These are phyloP conservation scores for Termitomyces eurrhizus DNA, from an alignment of 768 basidiomycete species.

Conservation along the genomic window DNA sequence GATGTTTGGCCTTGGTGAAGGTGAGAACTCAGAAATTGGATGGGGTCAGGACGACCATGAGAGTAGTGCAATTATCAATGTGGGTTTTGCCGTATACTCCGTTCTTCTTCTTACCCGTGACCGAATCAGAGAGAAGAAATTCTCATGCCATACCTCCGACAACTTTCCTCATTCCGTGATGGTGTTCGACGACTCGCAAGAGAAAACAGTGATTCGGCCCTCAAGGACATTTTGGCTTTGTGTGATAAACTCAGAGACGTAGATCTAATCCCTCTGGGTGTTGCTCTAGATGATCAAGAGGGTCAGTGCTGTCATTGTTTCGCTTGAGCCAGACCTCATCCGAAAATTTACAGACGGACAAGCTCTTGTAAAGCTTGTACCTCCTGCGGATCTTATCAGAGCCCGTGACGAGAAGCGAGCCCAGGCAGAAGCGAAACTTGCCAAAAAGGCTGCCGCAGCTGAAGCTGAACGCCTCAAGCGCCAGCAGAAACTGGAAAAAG, in stretches of 20 bases:
- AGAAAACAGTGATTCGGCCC: conserved; percentile 54
- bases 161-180: conserved; percentile 89
- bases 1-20: conserved; percentile 78
- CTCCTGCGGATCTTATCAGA: conserved; percentile 75
- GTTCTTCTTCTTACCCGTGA: conserved; percentile 11
- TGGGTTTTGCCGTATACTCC: conserved; percentile 27
- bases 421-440: conserved; percentile 67
- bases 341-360: conserved; percentile 64
- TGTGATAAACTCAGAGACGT: conserved; percentile 88
- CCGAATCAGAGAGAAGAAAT: conserved; percentile 68
- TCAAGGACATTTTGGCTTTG: conserved; percentile 79
- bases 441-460: conserved; percentile 69
- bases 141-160: conserved; percentile 84
- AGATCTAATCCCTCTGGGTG: conserved; percentile 90
- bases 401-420: conserved; percentile 88
- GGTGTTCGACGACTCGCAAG: conserved; percentile 82
- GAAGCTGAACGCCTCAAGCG: conserved; percentile 67
- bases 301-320: conserved; percentile 39
- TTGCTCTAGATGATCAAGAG: conserved; percentile 96
- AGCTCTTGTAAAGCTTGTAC: conserved; percentile 89
- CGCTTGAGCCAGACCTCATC: conserved; percentile 1
- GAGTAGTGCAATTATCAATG: conserved; percentile 46
- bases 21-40: conserved; percentile 64
- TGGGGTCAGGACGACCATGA: conserved; percentile 72
- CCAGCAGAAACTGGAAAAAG: conserved; percentile 80